A percentile compares a stretch with the other conserved stretches of the same genome.
phyloP scores from a whole-genome alignment of 2,329 filamentous ascomycete species.

The Verticillium tricorpus region DNA sequence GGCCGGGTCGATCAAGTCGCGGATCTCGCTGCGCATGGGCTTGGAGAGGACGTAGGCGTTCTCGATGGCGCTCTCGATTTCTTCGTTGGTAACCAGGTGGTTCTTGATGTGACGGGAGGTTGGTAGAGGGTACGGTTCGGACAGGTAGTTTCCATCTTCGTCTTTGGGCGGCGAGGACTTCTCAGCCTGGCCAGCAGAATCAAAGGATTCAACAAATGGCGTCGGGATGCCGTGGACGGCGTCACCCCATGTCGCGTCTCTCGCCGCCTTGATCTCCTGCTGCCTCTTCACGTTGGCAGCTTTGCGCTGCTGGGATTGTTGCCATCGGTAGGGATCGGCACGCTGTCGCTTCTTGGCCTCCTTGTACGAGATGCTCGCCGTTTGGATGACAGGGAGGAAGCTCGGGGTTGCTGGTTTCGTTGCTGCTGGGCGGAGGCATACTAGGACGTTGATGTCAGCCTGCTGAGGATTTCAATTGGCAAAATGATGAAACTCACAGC shows the following conservation, averaged over 20 bases:
- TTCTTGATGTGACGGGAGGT: constrained; percentile 60
- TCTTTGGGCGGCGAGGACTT: constrained; percentile 31
- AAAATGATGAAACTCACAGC: constrained; percentile 42
- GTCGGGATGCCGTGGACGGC: constrained; percentile 76
- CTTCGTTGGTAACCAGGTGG: constrained; percentile 65
- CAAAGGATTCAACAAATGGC: constrained; percentile 78
- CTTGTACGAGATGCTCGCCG: constrained; percentile 57
- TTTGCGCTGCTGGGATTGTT: constrained; percentile 78
- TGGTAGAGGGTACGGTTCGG: constrained; percentile 36
- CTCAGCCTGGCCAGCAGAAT: constrained; percentile 51
- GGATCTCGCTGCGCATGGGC: constrained; percentile 37
- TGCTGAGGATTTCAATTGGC: constrained; percentile 2
- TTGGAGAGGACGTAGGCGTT: constrained; percentile 65
- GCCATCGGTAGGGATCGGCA: constrained; percentile 77
- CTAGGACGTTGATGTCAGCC: constrained; percentile 27
- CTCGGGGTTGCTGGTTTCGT: constrained; percentile 39
- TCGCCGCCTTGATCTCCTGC: constrained; percentile 60
- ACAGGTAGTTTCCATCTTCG: constrained; percentile 34
- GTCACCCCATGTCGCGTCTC: constrained; percentile 65
- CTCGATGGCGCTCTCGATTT: constrained; percentile 62
- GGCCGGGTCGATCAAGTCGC: constrained; percentile 34
- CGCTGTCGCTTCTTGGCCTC: constrained; percentile 63
- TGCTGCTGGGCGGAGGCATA: constrained; percentile 54
- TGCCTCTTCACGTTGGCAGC: constrained; percentile 76
- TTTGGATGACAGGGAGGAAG: constrained; percentile 57